Conservation (phyloP, 208 protist genomes). For the Leishmania guyanensis region DNA sequence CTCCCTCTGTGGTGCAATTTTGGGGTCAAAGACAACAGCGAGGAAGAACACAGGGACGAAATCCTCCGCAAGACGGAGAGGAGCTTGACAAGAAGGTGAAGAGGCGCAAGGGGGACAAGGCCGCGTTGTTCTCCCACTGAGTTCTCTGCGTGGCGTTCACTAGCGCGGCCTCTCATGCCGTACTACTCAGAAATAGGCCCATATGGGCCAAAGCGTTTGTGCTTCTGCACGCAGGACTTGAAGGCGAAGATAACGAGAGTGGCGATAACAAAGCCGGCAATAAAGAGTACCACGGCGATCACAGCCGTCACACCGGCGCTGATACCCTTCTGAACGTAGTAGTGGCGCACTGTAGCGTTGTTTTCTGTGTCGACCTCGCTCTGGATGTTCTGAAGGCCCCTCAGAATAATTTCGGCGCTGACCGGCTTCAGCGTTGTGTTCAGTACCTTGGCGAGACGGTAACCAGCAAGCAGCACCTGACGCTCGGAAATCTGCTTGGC, state of each 20-base stretch:
- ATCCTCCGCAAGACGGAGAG: not conserved
- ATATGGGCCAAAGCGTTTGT: not conserved
- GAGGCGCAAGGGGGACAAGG: not conserved
- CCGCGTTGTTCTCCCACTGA: not conserved
- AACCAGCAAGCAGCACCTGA: conserved; percentile 23
- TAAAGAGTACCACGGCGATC: conserved; percentile 26
- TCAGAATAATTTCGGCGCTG: not conserved
- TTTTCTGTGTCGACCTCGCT: conserved; percentile 7
- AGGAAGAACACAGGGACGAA: not conserved
- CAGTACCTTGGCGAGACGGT: conserved; percentile 31
- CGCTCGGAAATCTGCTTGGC: conserved; percentile 19
- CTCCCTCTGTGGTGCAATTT: not conserved
- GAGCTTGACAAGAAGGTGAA: not conserved
- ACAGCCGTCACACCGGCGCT: conserved; percentile 24
- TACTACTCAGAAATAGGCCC: not conserved
- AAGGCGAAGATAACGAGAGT: not conserved
- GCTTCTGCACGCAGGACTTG: not conserved
- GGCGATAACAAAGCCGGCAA: conserved; percentile 16
- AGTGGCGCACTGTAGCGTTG: conserved; percentile 3
- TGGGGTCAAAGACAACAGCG: not conserved
- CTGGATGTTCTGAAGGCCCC: conserved; percentile 23
- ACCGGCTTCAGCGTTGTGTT: conserved; percentile 23
- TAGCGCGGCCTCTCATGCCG: not conserved
- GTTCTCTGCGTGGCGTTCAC: not conserved
- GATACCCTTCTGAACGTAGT: conserved; percentile 21